These are phyloP conservation scores for Alisma plantagoaquatica DNA, from an alignment of 106 monocot genomes.

Conservation along the genomic window DNA sequence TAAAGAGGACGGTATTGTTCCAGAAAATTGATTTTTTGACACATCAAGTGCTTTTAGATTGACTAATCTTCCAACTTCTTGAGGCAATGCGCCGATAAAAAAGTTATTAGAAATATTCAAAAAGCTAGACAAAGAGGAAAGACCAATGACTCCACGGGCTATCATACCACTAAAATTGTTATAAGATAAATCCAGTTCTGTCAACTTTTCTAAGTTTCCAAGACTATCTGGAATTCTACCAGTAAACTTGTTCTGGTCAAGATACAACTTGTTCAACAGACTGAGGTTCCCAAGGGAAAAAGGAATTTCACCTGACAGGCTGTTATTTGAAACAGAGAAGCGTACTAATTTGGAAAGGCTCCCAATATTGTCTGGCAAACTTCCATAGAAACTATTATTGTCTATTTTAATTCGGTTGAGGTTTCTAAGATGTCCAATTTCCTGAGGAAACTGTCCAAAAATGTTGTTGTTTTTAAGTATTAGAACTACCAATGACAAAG, in stretches of 20 bases:
- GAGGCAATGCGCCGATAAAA: conserved; percentile 1
- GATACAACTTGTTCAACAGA: neutral
- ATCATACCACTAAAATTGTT: conserved; percentile 4
- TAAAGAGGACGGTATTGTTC: conserved; percentile 5
- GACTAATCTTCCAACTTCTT: conserved; percentile 1
- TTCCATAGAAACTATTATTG: neutral
- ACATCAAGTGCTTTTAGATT: neutral
- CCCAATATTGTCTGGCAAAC: conserved; percentile 4
- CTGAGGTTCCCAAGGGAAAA: conserved; percentile 9
- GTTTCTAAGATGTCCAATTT: neutral
- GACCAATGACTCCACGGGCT: neutral
- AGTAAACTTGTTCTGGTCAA: neutral
- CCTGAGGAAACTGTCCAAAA: conserved; percentile 2
- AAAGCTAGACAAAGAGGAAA: neutral
- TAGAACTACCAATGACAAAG: neutral
- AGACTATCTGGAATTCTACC: conserved; percentile 5
- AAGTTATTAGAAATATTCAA: conserved; percentile 8
- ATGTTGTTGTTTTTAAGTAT: neutral
- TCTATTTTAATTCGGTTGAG: neutral
- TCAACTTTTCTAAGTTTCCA: neutral
- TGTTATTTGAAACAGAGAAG: neutral
- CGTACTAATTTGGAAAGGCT: neutral
- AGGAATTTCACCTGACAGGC: conserved; percentile 4
- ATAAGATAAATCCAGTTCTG: neutral
- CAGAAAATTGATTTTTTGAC: conserved; percentile 7